Percentiles rank a stretch among this genome's conserved stretches.
Evolutionary conservation across 495 filamentous ascomycete species (phyloP).

Genomic region (Aspergillus conjunctus): DNA sequence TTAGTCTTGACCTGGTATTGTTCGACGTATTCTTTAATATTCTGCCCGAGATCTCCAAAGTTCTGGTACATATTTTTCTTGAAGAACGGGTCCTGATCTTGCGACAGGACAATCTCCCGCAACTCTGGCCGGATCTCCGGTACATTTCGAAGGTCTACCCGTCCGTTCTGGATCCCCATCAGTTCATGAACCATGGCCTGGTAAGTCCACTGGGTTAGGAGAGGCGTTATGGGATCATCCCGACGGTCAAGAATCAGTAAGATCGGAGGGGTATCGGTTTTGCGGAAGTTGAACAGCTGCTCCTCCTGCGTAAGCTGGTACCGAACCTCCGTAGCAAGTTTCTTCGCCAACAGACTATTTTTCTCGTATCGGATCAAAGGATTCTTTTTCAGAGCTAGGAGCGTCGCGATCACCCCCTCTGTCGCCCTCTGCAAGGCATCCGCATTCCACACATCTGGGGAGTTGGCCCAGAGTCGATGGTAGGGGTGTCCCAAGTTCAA

Average conservation of each 20-base stretch:
- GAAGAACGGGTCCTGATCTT: conserved; percentile 98
- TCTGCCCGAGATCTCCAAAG: conserved; percentile 94
- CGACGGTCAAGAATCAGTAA: conserved; percentile 87
- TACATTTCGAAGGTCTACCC: conserved; percentile 82
- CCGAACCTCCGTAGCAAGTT: conserved; percentile 86
- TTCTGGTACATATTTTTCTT: conserved; percentile 99
- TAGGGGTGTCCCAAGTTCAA: conserved; percentile 73
- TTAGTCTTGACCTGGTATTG: conserved; percentile 96
- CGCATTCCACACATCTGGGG: conserved; percentile 85
- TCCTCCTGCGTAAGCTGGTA: conserved; percentile 96
- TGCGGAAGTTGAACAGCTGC: conserved; percentile 94
- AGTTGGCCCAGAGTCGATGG: conserved; percentile 72
- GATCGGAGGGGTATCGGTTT: conserved; percentile 92
- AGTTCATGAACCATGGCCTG: conserved; percentile 99
- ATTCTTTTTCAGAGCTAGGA: conserved; percentile 92
- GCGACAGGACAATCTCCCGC: conserved; percentile 92
- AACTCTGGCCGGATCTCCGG: conserved; percentile 89
- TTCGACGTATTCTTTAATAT: conserved; percentile 98
- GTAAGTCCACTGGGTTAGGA: conserved; percentile 98
- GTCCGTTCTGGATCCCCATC: conserved; percentile 88
- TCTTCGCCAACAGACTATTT: conserved; percentile 87
- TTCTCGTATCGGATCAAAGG: conserved; percentile 93
- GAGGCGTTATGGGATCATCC: conserved; percentile 94
- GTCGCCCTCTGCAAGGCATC: conserved; percentile 81
- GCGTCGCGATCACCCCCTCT: conserved; percentile 79